Base-by-base conservation (phyloP, 352 stramenopile genomes). In the Plasmopara muralis region DNA sequence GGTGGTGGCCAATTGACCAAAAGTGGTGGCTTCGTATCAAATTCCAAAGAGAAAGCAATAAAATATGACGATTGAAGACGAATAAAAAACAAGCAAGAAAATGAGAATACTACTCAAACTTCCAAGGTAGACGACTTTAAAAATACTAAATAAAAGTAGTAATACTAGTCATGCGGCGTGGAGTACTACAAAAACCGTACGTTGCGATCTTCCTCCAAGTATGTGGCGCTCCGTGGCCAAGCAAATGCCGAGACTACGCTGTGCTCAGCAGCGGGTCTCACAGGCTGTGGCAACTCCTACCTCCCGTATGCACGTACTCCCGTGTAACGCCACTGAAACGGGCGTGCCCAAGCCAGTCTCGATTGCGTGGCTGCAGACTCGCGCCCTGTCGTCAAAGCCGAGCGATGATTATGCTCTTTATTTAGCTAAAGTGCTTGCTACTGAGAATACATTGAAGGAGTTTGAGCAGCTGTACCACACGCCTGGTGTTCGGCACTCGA, bases 401-500 rank as follows among this genome's bases (percentile, higher is more conserved):
- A 55, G 45, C 42, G 50, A 55, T 28, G 64, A 66, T 46, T 75
- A 72, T 25, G 42, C 70, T 25, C 64, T 84, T 51, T 77, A 89
- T 38, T 39, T 93, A 35, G 64, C 77, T 35, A 85, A 71, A 53
- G 62, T 74, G 25, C 60, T 93, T 38, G 66, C 62, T 34, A 68
- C 76, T 6, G 73, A 83, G 41, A 50, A 45, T 9, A 77, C 85
- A 42, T 68, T 90, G 14, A 53, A 77, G 15, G 79, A 90, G 62
- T 90, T 89, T 62, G 56, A 79, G 44, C 62, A 72, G 52, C 64
- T 87, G 55, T 93, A 93, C 57, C 70, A 80, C 42, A 87, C 72
- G 25, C 80, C 83, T 2, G 80, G 78, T 47, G 71, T 72, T 34
- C 75, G 70, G 53, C 83, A 75, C 57, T 89, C 77, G 43, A 88